A percentile compares a stretch with the other conserved stretches of the same genome.
Evolutionary conservation across 2,329 filamentous ascomycete species (phyloP).

Genomic region (Blumeria hordei): DNA sequence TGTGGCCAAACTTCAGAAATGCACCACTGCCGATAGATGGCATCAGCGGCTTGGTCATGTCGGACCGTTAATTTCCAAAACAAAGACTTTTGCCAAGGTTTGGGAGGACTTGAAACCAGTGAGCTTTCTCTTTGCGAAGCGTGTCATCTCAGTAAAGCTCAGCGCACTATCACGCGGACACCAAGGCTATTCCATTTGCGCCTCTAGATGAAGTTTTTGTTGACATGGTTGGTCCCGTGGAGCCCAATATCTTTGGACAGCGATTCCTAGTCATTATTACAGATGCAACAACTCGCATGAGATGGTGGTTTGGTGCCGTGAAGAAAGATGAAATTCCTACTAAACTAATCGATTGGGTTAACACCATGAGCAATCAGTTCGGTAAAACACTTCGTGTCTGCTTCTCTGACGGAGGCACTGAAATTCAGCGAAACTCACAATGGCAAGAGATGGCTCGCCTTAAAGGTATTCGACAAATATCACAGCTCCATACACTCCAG

Average conservation of each 20-base stretch:
- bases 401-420: neutral
- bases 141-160: neutral
- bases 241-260: neutral
- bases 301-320: neutral
- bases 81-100: neutral
- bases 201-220: constrained; percentile 1
- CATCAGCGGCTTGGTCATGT: neutral
- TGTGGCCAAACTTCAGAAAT: neutral
- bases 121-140: neutral
- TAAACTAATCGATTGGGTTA: neutral
- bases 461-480: neutral
- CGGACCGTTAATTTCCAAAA: neutral
- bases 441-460: neutral
- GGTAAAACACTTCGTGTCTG: neutral
- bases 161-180: neutral
- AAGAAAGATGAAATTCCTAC: neutral
- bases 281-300: neutral
- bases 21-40: neutral
- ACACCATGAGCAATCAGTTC: neutral
- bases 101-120: neutral
- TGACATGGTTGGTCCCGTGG: neutral
- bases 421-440: neutral
- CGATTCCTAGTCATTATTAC: neutral
- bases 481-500: neutral
- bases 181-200: neutral